phyloP scores from a whole-genome alignment of 179 eudicot genomes.

The Gypsophila paniculata region DNA sequence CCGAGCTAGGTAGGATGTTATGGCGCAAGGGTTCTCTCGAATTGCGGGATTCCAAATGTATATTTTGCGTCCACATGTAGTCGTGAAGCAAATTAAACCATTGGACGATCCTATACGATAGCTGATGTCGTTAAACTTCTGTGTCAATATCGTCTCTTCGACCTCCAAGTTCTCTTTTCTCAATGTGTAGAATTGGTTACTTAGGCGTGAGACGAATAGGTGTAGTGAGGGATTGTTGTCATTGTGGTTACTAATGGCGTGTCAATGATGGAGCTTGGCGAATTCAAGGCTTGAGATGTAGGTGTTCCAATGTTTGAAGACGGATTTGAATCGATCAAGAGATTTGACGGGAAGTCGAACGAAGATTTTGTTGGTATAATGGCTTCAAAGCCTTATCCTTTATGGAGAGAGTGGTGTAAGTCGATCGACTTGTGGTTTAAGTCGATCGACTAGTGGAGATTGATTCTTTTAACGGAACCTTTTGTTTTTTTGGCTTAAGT shows the following conservation, averaged over 20 bases:
- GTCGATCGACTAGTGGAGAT: no score
- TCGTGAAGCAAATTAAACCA: neutral
- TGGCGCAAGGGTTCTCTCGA: neutral
- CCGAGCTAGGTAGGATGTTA: no score
- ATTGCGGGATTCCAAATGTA: neutral
- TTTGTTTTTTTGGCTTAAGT: no score
- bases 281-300: neutral
- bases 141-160: neutral
- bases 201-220: neutral
- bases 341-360: slow-evolving; percentile 1
- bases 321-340: neutral
- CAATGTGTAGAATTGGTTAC: neutral
- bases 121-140: neutral
- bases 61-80: neutral
- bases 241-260: neutral
- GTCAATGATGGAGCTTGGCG: neutral
- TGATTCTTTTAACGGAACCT: no score
- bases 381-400: no score
- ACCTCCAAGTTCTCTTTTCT: neutral
- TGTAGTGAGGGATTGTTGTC: neutral
- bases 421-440: no score
- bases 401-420: no score
- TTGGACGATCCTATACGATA: neutral
- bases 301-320: neutral
- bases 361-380: neutral